A percentile compares a stretch with the other conserved stretches of the same genome.
Conservation (phyloP, 345 rosid genomes). For the Rhodamnia rubescens region DNA sequence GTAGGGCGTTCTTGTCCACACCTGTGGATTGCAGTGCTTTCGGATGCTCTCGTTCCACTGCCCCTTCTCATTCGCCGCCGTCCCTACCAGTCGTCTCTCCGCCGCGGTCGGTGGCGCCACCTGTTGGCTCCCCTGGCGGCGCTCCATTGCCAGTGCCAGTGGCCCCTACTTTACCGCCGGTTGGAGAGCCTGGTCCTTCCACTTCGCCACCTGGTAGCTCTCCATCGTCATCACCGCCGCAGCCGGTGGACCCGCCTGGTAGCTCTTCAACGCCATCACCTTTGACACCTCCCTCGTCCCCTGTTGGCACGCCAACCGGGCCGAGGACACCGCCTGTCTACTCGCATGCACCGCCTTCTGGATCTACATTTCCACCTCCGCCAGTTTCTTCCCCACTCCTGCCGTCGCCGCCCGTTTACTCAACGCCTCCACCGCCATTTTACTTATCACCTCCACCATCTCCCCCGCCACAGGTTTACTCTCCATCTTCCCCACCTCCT, state of each 20-base stretch:
- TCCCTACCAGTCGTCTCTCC: constrained; percentile 37
- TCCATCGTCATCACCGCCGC: constrained; percentile 7
- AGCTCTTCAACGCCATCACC: constrained; percentile 11
- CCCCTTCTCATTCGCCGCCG: constrained; percentile 40
- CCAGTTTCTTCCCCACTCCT: constrained; percentile 22
- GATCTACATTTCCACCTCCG: constrained; percentile 6
- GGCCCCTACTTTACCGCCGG: not conserved
- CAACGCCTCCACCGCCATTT: not conserved
- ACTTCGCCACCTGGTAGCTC: constrained; percentile 9
- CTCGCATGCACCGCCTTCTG: not conserved
- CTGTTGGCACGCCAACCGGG: constrained; percentile 11
- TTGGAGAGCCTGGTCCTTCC: constrained; percentile 1
- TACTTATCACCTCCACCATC: not conserved
- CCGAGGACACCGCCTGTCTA: constrained; percentile 17
- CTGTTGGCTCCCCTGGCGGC: not conserved
- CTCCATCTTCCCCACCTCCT: constrained; percentile 1
- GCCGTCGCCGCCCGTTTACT: constrained; percentile 10
- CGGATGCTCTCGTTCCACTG: constrained; percentile 39
- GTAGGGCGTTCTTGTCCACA: constrained; percentile 38
- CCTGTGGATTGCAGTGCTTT: constrained; percentile 61
- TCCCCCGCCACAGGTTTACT: not conserved
- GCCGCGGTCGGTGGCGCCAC: constrained; percentile 5
- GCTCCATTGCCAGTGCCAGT: constrained; percentile 25
- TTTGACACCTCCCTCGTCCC: not conserved
- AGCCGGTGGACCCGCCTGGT: not conserved